Base-by-base conservation (phyloP, 306 rosid species). In the Delonix regia region DNA sequence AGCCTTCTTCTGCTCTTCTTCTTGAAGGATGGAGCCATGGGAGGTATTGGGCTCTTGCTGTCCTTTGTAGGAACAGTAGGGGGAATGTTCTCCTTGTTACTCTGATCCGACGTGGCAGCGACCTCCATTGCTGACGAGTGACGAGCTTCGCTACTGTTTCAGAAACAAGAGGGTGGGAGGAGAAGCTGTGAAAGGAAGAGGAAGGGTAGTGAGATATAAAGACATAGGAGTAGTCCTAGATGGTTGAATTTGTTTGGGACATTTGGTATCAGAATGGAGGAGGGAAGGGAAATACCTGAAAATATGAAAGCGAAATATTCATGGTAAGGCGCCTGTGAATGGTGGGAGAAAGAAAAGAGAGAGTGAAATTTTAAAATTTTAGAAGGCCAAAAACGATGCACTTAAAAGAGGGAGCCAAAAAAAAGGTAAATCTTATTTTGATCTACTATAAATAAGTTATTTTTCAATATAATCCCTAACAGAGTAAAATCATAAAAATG, bases 71-170 rank as follows among this genome's bases (percentile, higher is more conserved):
- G 30, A 24, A 45, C n/a, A n/a, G n/a, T 0, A 0, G 81, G 79
- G 83, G 81, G 11, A n/a, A 4, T 33, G 56, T 82, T 85, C 68
- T 85, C 88, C 61, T 85, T 85, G 79, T 82, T 78, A 18, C 51
- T 55, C 28, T 63, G 56, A 6, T 48, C 19, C n/a, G 13, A 9
- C 21, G 27, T 21, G 73, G 24, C 8, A 13, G 60, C 0, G 27
- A 10, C 16, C n/a, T 55, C 78, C 84, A 83, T 84, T 19, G 84
- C 0, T 8, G 70, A 60, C 38, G n/a, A n/a, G n/a, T n/a, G n/a
- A n/a, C n/a, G 24, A 57, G 18, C 45, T 33, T 33, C 42, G 8
- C 11, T 2, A 22, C 15, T 19, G 2, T 39, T 5, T 7, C 22
- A 16, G 72, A 66, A 36, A 19, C 22, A 66, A 56, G 36, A 38